Evolutionary conservation across 31 red algal genomes (phyloP), one percentile per base, ranked within the genome.

Genomic region (Bonnemaisonia californica): DNA sequence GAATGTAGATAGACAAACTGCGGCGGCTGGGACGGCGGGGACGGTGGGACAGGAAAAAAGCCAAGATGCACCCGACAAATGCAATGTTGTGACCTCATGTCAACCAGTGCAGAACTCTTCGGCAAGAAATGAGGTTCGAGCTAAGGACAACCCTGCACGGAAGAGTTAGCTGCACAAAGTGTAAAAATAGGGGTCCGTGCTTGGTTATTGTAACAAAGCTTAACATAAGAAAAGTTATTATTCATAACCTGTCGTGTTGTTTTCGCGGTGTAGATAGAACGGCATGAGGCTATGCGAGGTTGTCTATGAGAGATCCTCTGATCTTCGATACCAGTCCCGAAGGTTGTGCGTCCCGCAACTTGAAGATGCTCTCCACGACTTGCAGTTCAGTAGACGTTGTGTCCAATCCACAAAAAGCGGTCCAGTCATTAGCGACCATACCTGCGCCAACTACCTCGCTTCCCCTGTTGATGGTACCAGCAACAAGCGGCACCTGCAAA

Each of bases 381-480:
- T 87, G 87, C 54, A 98, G 57, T 76, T 98, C 96, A 24, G 92
- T 98, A 0, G 81, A 81, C 1, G 92, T 98, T 2, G 96, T 93
- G 54, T 89, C 88, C 38, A 95, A 68, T 0, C 96, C 96, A 76
- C 96, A 98, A 60, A 92, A 98, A 3, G 92, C 92, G 40, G 83
- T 69, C 96, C 92, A 98, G 62, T 98, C 96, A 60, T 98, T 98
- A 12, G 89, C 96, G 13, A 98, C 92, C 32, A 98, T 69, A 16
- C 96, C 96, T 0, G 96, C 84, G 9, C 96, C 96, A 72, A 98
- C 85, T 57, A 98, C 88, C 54, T 95, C 91, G 34, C 88, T 95
- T 19, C 96, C 92, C 1, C 92, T 62, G 66, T 98, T 98, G 37
- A 98, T 80, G 13, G 95, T 98, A 12, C 91, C 95, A 29, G 95